Base-by-base conservation (phyloP, 1,139 yeast genomes). In the Yamadazyma pseudoaaseri region DNA sequence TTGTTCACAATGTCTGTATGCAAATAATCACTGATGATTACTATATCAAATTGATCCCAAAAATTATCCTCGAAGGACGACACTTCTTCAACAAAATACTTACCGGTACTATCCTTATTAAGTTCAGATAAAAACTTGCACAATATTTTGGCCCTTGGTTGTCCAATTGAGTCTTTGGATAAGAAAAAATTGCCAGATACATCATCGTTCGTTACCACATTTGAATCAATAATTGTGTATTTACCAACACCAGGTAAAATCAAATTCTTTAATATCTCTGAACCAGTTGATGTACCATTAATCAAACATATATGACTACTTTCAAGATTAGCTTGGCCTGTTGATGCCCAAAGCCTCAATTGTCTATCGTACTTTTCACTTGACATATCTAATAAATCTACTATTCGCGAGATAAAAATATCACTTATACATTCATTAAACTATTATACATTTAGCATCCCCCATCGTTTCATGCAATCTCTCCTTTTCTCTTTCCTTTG, bases 191-290 rank as follows among this genome's bases (percentile, higher is more conserved):
- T 84, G 8, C 74, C 66, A 8, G 76, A 59, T 5, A 81, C 39
- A 41, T 79, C 81, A 4, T 47, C 50, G 6, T 56, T 61, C 2
- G 58, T 48, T 1, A 83, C 80, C 1, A 31, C 13, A 3, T 43
- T 41, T 23, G 57, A 59, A 44, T 78, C 87, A 10, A 85, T 60
- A 6, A 89, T 65, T 0, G 86, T 76, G 41, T 83, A 71, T 8
- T 69, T 54, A 5, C 95, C 94, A 16, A 86, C 62, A 1, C 96
- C 96, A 0, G 96, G 90, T 20, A 92, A 64, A 2, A 86, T 78
- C 41, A 90, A 62, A 54, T 89, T 87, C 62, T 90, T 90, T 37
- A 86, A 56, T 10, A 79, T 60, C 55, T 92, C 97, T 1, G 81
- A 61, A 1, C 86, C 81, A 0, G 79, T 65, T 0, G 81, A 57